Percentiles rank a stretch among this genome's conserved stretches.
Evolutionary conservation across 306 rosid genomes (phyloP).

Genomic region (Fragaria vesca): DNA sequence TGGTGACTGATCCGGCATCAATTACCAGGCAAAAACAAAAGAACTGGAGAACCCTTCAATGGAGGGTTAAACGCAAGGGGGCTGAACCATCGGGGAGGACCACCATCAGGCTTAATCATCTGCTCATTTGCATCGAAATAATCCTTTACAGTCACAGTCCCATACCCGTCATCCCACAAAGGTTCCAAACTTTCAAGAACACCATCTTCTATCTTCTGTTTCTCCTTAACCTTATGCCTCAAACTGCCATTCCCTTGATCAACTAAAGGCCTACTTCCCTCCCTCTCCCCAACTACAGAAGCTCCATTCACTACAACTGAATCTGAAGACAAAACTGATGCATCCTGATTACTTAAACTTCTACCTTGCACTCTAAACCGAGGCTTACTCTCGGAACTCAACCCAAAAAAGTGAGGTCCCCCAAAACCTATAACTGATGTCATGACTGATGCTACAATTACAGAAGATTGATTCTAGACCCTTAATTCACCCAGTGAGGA

Average conservation of each 20-base stretch:
- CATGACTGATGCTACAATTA: slow-evolving; percentile 35
- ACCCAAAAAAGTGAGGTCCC: slow-evolving; percentile 32
- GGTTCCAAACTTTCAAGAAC: slow-evolving; percentile 43
- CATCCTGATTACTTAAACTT: slow-evolving; percentile 33
- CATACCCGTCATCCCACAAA: slow-evolving; percentile 89
- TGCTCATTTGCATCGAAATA: slow-evolving; percentile 59
- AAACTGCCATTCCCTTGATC: slow-evolving; percentile 37
- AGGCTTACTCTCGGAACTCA: slow-evolving; percentile 17
- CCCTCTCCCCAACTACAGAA: slow-evolving; percentile 39
- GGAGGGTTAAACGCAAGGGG: slow-evolving; percentile 56
- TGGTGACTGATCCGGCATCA: slow-evolving; percentile 6
- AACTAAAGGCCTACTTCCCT: slow-evolving; percentile 27
- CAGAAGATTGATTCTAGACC: slow-evolving; percentile 5
- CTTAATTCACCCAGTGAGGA: slow-evolving; percentile 2
- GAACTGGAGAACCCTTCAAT: slow-evolving; percentile 57
- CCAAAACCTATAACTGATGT: slow-evolving; percentile 40
- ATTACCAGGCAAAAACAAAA: slow-evolving; percentile 80
- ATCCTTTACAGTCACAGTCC: slow-evolving; percentile 65
- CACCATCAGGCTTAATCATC: slow-evolving; percentile 55
- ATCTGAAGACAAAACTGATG: slow-evolving; percentile 40
- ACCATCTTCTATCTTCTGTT: slow-evolving; percentile 9
- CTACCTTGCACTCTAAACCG: slow-evolving; percentile 31
- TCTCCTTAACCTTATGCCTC: slow-evolving; percentile 23
- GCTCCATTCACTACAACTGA: slow-evolving; percentile 38
- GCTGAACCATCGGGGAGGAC: slow-evolving; percentile 94